A percentile compares a stretch with the other conserved stretches of the same genome.
Evolutionary conservation across 768 basidiomycete genomes (phyloP).

Genomic region (Sporobolomyces roseus): DNA sequence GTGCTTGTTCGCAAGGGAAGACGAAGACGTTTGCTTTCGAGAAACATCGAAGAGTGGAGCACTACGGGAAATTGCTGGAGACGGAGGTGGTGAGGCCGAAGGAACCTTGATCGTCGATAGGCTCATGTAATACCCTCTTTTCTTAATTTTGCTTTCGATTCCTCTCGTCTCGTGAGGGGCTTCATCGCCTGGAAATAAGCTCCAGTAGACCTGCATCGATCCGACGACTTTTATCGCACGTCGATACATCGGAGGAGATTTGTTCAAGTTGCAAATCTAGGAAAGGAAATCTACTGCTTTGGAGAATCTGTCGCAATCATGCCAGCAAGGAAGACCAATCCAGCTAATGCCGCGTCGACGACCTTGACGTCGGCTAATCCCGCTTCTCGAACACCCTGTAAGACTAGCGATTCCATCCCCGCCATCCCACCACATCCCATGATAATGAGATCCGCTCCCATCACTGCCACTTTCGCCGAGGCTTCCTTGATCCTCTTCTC

Average conservation of each 20-base stretch:
- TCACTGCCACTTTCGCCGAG: conserved; percentile 22
- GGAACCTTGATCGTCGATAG: conserved; percentile 27
- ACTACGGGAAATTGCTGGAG: conserved; percentile 46
- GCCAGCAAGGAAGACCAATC: conserved; percentile 26
- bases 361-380: conserved; percentile 37
- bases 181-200: too few relatives aligned
- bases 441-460: conserved; percentile 35
- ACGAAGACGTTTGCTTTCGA: conserved; percentile 48
- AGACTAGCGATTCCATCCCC: conserved; percentile 35
- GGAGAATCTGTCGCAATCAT: conserved; percentile 21
- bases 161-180: too few relatives aligned
- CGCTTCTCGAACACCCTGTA: conserved; percentile 27
- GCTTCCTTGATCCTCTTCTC: conserved; percentile 32
- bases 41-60: conserved; percentile 46
- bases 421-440: conserved; percentile 42
- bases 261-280: too few relatives aligned
- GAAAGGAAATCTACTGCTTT: background rate
- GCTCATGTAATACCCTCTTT: too few relatives aligned
- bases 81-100: conserved; percentile 45
- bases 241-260: too few relatives aligned
- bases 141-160: too few relatives aligned
- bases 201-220: too few relatives aligned
- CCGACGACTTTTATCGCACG: too few relatives aligned
- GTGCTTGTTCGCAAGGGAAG: conserved; percentile 48
- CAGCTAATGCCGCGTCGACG: conserved; percentile 30